phyloP scores from a whole-genome alignment of 2,329 filamentous ascomycete genomes.

The Graphiopsis chlorocephala region DNA sequence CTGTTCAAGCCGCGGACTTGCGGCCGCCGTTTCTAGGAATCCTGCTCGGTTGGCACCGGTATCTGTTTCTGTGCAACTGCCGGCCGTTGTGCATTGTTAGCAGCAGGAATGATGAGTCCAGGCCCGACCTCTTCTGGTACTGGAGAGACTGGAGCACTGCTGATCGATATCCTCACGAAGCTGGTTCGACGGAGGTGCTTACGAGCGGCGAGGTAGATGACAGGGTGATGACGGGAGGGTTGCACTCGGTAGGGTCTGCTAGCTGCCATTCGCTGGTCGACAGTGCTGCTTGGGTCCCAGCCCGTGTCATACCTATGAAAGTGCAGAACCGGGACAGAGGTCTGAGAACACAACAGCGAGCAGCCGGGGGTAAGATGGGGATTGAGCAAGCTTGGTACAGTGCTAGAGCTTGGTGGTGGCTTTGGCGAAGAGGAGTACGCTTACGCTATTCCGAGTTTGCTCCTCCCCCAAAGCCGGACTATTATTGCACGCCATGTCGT shows the following conservation, averaged over 20 bases:
- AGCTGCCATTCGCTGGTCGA: slow-evolving; percentile 12
- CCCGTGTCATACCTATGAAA: slow-evolving; percentile 2
- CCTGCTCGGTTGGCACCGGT: slow-evolving; percentile 4
- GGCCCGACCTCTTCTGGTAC: background rate
- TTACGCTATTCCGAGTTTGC: slow-evolving; percentile 13
- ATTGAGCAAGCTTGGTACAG: slow-evolving; percentile 2
- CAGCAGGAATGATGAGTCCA: background rate
- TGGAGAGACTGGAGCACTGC: background rate
- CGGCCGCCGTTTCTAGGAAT: background rate
- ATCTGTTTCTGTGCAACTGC: background rate
- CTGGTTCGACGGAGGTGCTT: background rate
- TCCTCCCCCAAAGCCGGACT: slow-evolving; percentile 2
- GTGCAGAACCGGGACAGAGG: slow-evolving; percentile 1
- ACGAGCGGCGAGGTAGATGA: slow-evolving; percentile 2
- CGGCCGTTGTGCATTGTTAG: slow-evolving; percentile 13
- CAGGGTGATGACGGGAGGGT: slow-evolving; percentile 6
- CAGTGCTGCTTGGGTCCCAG: background rate
- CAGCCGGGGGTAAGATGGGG: slow-evolving; percentile 1
- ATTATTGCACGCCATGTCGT: slow-evolving; percentile 1
- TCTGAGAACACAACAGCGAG: slow-evolving; percentile 6
- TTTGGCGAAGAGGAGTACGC: background rate
- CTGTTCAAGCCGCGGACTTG: background rate
- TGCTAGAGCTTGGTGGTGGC: background rate
- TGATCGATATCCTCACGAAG: background rate
- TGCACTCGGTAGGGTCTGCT: slow-evolving; percentile 6